Conservation (phyloP, 345 rosid genomes). For the Raphanus sativus region DNA sequence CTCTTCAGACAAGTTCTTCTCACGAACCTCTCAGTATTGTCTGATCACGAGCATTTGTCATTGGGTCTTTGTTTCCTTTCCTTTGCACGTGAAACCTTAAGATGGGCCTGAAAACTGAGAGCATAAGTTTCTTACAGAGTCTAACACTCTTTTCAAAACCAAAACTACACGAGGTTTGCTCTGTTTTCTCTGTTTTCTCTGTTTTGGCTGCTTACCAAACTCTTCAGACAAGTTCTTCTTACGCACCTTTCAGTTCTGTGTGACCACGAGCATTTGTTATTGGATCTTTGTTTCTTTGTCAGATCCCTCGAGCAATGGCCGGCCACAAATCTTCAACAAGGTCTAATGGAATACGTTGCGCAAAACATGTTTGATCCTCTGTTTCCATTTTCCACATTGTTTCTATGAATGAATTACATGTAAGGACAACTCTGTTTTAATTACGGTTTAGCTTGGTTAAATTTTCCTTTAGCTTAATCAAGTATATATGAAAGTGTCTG, state of each 20-base stretch:
- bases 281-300: not conserved
- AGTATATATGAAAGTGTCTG: too few relatives aligned
- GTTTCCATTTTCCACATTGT: not conserved
- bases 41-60: not conserved
- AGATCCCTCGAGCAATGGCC: too few relatives aligned
- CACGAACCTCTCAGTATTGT: not conserved
- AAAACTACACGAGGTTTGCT: not conserved
- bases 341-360: slow-evolving; percentile 95
- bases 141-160: too few relatives aligned
- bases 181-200: slow-evolving; percentile 4
- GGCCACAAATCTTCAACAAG: slow-evolving; percentile 91
- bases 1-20: not conserved
- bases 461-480: too few relatives aligned
- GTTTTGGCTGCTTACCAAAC: not conserved
- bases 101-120: not conserved
- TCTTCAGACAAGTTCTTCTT: not conserved
- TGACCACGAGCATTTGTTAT: not conserved
- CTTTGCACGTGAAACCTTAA: not conserved
- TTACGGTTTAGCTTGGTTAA: too few relatives aligned
- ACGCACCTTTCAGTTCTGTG: not conserved
- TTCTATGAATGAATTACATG: not conserved
- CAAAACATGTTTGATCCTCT: slow-evolving; percentile 5
- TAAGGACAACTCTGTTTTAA: not conserved
- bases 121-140: too few relatives aligned
- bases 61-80: not conserved